Conservation (phyloP, 225 moss, liverwort and hornwort genomes). For the Takakia lepidozioides region DNA sequence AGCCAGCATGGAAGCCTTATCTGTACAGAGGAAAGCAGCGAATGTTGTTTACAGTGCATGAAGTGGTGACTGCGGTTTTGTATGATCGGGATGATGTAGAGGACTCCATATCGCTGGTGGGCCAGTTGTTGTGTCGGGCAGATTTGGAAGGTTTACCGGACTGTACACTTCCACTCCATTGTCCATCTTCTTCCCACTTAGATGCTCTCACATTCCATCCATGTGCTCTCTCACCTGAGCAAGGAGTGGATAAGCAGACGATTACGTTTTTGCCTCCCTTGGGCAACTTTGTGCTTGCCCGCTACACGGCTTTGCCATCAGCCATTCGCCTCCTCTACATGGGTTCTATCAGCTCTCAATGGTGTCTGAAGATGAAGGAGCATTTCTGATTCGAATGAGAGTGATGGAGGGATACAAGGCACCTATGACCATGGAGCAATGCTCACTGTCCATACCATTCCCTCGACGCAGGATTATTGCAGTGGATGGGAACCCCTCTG, state of each 20-base stretch:
- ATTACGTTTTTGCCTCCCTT: conserved; percentile 84
- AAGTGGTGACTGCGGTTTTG: conserved; percentile 83
- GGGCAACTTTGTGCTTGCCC: conserved; percentile 82
- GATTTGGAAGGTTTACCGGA: conserved; percentile 96
- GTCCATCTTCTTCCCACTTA: conserved; percentile 41
- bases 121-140: conserved; percentile 82
- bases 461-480: conserved; percentile 69
- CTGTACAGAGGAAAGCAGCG: conserved; percentile 85
- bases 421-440: conserved; percentile 75
- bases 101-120: conserved; percentile 69
- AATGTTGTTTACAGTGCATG: conserved; percentile 80
- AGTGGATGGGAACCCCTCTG: conserved; percentile 83
- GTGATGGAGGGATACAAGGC: conserved; percentile 80
- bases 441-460: conserved; percentile 84
- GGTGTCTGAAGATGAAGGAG: conserved; percentile 88
- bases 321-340: conserved; percentile 67
- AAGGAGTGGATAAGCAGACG: conserved; percentile 51
- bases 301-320: conserved; percentile 63
- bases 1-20: conserved; percentile 97
- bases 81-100: conserved; percentile 88
- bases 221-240: conserved; percentile 81
- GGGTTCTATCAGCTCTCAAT: conserved; percentile 97
- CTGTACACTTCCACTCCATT: conserved; percentile 72
- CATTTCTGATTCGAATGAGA: conserved; percentile 82
- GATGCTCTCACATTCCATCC: conserved; percentile 80